Evolutionary conservation across 371 early-diverging fungal species (phyloP).

Genomic region (Apophysomyces trapeziformis): DNA sequence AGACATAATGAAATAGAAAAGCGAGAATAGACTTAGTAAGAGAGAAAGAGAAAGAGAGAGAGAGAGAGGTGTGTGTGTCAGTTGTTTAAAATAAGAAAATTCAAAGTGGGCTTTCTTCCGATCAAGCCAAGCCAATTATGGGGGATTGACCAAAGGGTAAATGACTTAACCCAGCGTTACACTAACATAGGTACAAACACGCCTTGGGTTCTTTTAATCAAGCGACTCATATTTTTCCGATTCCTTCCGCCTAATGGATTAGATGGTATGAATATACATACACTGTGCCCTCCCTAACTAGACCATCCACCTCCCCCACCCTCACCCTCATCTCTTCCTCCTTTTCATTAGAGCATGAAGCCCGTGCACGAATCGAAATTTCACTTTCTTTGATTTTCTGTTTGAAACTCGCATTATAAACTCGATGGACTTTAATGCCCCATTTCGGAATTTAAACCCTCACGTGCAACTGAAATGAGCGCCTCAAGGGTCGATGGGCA

Average conservation of each 20-base stretch:
- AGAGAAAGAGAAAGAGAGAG: conserved; percentile 7
- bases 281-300: background rate
- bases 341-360: background rate
- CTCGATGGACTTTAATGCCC: background rate
- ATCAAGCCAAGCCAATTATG: conserved; percentile 6
- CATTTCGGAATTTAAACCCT: background rate
- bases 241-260: background rate
- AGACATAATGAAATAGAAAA: conserved; percentile 15
- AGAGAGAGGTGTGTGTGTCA: background rate
- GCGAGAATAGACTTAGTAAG: background rate
- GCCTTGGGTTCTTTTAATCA: background rate
- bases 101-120: conserved; percentile 8
- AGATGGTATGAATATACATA: background rate
- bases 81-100: background rate
- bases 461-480: background rate
- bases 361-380: background rate
- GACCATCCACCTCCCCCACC: background rate
- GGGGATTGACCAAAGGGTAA: background rate
- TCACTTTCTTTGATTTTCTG: background rate
- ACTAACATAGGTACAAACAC: background rate
- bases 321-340: background rate
- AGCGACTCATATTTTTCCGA: conserved; percentile 2
- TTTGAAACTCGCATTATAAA: background rate
- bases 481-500: background rate
- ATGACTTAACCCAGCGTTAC: background rate